A percentile compares a stretch with the other conserved stretches of the same genome.
phyloP scores from a whole-genome alignment of 1,284 basidiomycete species.

The Malassezia furfur region DNA sequence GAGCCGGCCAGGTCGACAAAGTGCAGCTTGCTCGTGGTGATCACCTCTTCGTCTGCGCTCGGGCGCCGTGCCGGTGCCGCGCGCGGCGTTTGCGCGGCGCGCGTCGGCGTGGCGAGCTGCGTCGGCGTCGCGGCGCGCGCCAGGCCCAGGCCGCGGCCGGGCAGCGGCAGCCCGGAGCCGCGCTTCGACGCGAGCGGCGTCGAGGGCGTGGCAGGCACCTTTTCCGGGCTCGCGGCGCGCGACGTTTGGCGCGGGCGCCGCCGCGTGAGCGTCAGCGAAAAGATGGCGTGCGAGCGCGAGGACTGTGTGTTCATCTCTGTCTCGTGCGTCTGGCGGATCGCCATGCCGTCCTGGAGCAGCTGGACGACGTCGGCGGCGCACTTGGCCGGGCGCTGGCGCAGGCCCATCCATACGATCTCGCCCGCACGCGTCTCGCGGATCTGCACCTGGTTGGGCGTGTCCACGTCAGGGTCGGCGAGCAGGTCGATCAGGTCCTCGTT shows the following conservation, averaged over 20 bases:
- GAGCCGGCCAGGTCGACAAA: constrained; percentile 96
- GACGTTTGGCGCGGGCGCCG: constrained; percentile 18
- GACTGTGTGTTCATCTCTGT: constrained; percentile 98
- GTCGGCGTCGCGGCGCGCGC: constrained; percentile 7
- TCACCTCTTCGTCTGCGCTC: constrained; percentile 58
- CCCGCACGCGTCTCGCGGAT: constrained; percentile 95
- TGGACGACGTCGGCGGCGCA: constrained; percentile 81
- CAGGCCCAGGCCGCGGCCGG: not conserved
- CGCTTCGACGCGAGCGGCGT: constrained; percentile 7
- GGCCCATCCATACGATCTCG: constrained; percentile 89
- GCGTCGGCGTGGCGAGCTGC: constrained; percentile 12
- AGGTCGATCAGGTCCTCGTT: constrained; percentile 61
- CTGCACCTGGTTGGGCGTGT: constrained; percentile 66
- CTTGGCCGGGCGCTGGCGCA: constrained; percentile 78
- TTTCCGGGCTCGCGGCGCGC: constrained; percentile 3
- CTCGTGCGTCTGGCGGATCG: constrained; percentile 84
- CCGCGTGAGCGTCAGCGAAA: constrained; percentile 79
- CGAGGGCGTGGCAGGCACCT: not conserved
- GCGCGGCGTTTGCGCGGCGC: not conserved
- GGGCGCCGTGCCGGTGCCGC: not conserved
- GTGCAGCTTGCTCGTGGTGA: constrained; percentile 90
- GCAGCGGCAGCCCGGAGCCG: constrained; percentile 5
- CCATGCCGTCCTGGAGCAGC: constrained; percentile 69
- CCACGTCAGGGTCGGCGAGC: constrained; percentile 35
- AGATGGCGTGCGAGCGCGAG: constrained; percentile 95